A percentile compares a stretch with the other conserved stretches of the same genome.
phyloP scores from a whole-genome alignment of 495 filamentous ascomycete genomes.

The Podospora pseudoanserina region DNA sequence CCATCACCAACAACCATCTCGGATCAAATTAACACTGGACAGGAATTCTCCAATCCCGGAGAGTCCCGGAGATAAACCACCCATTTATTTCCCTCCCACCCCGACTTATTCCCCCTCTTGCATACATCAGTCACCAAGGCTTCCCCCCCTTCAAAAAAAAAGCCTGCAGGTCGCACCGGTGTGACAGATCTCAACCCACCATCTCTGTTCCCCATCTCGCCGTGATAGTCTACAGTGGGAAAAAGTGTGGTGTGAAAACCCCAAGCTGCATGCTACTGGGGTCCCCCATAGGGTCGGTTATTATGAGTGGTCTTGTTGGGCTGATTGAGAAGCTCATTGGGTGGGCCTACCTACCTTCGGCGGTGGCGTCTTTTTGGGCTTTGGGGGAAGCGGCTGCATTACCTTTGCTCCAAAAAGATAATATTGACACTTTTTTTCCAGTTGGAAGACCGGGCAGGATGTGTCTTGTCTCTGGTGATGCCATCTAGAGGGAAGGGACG shows the following conservation, averaged over 20 bases:
- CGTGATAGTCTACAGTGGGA: neutral
- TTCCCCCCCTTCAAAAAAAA: neutral
- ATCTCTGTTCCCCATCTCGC: neutral
- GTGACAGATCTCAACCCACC: neutral
- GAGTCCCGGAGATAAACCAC: neutral
- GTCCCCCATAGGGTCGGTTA: neutral
- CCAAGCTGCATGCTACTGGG: neutral
- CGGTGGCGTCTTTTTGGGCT: neutral
- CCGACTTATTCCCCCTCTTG: neutral
- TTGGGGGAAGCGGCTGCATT: neutral
- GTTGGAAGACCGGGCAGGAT: neutral
- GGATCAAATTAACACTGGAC: neutral
- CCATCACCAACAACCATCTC: neutral
- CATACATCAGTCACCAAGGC: neutral
- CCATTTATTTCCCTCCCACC: too few relatives aligned
- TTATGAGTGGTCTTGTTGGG: neutral
- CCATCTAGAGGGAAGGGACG: too few relatives aligned
- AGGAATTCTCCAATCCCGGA: neutral
- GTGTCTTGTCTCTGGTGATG: neutral
- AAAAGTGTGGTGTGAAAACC: neutral
- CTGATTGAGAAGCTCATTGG: neutral
- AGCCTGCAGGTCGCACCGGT: neutral
- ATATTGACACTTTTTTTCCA: neutral
- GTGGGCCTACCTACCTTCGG: neutral
- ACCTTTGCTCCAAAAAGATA: neutral